Evolutionary conservation across 2,329 filamentous ascomycete genomes (phyloP), one percentile per base, ranked within the genome.

Genomic region (Raffaelea deltoideospora): DNA sequence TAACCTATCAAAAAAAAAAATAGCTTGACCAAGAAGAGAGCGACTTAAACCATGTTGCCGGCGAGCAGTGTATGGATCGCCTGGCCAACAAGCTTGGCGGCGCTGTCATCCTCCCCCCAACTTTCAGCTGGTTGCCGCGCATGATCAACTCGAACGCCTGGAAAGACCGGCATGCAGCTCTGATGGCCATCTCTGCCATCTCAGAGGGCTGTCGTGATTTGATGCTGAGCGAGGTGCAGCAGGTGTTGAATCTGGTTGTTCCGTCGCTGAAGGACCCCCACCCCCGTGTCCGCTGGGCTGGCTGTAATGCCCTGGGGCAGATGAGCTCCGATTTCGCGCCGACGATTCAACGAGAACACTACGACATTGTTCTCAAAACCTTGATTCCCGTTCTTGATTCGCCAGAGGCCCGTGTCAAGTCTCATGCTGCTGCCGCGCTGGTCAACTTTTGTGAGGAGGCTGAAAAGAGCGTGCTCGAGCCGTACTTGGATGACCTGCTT

Each of bases 251-350:
- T 45, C 69, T 98, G 38, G 88, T 98, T n/a, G 76, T 95, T 34
- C 90, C 90, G 14, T 82, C 88, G 26, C 69, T 98, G 26, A 77
- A 79, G 49, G 88, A 98, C 53, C 72, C 81, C 28, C 90, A 98
- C 53, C 83, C 90, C 29, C 83, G 90, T 53, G 90, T 98, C 38
- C 79, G 88, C 50, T 98, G 92, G 78, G 90, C 90, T 36, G 90
- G 87, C 24, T 98, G 90, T 65, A 96, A 98, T 53, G 90, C 90
- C 30, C 71, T 98, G n/a, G 90, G 90, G 21, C 90, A 98, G 59
- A 98, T 98, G 90, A 96, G 88, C 63, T 98, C 90, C 23, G 90
- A 98, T 53, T 98, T 98, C 56, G 88, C 92, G 11, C 87, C 87
- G 11, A 92, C 82, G 10, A 96, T 98, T 88, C 90, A 98, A 59